Evolutionary conservation across 2,329 filamentous ascomycete genomes (phyloP), one percentile per base, ranked within the genome.

Genomic region (Nemania sp.): DNA sequence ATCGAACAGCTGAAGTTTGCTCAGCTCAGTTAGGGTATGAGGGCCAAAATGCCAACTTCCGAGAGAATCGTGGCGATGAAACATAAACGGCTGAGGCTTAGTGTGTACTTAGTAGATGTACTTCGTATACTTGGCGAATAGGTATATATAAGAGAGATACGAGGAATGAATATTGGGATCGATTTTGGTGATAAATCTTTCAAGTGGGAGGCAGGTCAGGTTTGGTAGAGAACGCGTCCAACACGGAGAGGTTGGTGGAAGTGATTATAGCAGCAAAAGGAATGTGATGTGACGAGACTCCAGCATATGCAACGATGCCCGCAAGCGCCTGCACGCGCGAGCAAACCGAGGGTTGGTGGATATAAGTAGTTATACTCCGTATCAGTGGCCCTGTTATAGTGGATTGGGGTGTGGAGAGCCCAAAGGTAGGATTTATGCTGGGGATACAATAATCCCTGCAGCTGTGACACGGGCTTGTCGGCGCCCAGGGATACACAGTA

Each of bases 291-390:
- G 44, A 42, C 40, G 20, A 40, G 48, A 40, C 40, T 48, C 40
- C 30, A 52, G 47, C 49, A 46, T 34, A 52, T 45, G 47, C 45
- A 48, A 48, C 57, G 53, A 56, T 53, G 47, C 46, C 42, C 30
- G 23, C 23, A 51, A 22, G 17, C 34, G 46, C 46, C 24, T 19
- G 23, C 23, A 41, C 39, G 41, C 24, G 31, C 24, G 26, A 31
- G 41, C 41, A 34, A 39, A 39, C 37, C 28, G 28, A 41, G 40
- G 20, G 39, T 26, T 34, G 26, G n/a, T 17, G 26, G 37, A 28
- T 37, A 34, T 22, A 15, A 34, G 26, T 24, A 24, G n/a, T 23
- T 14, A 41, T 17, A 12, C n/a, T 20, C 17, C 17, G 22, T 39
- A 39, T 20, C 17, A 22, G 36, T 20, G 22, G 23, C 17, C 17